Evolutionary conservation across 2,329 filamentous ascomycete genomes (phyloP).

Genomic region (Stachybotrys echinatus): DNA sequence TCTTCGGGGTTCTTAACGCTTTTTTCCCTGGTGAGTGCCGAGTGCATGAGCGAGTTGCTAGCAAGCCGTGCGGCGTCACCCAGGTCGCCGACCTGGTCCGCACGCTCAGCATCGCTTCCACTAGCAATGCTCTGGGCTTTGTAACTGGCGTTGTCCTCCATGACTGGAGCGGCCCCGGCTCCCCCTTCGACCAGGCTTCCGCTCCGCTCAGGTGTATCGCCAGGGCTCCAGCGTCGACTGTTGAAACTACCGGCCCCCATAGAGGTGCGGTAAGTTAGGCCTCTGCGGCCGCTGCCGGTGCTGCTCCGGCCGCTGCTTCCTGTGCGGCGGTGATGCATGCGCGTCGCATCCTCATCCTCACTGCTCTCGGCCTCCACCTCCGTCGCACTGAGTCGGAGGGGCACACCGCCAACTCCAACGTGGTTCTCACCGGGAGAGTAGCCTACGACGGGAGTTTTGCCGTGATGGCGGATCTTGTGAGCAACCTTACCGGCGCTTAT

Average conservation of each 20-base stretch:
- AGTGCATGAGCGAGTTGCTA: slow-evolving; percentile 53
- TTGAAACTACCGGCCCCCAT: slow-evolving; percentile 36
- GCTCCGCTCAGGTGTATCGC: slow-evolving; percentile 49
- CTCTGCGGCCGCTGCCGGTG: slow-evolving; percentile 47
- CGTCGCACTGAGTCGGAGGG: slow-evolving; percentile 86
- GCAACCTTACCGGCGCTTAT: slow-evolving; percentile 62
- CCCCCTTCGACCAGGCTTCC: slow-evolving; percentile 46
- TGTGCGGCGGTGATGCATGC: slow-evolving; percentile 58
- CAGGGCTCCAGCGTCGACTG: slow-evolving; percentile 44
- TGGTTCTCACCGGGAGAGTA: slow-evolving; percentile 76
- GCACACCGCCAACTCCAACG: slow-evolving; percentile 71
- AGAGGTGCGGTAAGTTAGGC: slow-evolving; percentile 45
- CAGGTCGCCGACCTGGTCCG: slow-evolving; percentile 56
- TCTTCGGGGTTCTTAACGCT: slow-evolving; percentile 66
- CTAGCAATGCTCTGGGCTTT: slow-evolving; percentile 47
- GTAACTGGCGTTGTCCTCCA: slow-evolving; percentile 39
- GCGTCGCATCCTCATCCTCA: slow-evolving; percentile 61
- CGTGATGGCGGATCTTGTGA: slow-evolving; percentile 84
- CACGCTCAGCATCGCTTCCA: slow-evolving; percentile 44
- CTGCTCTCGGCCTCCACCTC: slow-evolving; percentile 88
- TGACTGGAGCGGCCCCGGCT: slow-evolving; percentile 18
- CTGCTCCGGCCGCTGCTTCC: slow-evolving; percentile 74
- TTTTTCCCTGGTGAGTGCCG: slow-evolving; percentile 57
- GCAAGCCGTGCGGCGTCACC: slow-evolving; percentile 44
- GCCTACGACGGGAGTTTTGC: slow-evolving; percentile 71